phyloP scores from a whole-genome alignment of 2,329 filamentous ascomycete genomes.

The Parafenestella ontariensis region DNA sequence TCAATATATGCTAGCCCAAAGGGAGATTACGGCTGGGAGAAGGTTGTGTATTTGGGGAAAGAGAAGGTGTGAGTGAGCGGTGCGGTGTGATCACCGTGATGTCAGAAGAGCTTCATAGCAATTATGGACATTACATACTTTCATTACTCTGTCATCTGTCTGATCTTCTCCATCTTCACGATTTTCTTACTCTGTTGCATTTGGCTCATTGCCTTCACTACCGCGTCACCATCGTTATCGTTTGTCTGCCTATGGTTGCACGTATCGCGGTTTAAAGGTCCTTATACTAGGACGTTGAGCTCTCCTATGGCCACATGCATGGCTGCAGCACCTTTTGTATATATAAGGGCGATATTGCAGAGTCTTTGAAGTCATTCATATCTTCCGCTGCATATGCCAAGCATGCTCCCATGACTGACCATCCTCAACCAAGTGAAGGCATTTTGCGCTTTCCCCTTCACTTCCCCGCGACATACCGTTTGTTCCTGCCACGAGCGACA shows the following conservation, averaged over 20 bases:
- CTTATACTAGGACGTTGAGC: background rate
- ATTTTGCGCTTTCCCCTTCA: background rate
- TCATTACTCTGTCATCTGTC: background rate
- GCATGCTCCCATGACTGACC: background rate
- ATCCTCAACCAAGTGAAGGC: background rate
- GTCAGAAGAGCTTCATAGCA: background rate
- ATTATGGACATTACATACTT: background rate
- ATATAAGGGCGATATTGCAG: background rate
- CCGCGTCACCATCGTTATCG: background rate
- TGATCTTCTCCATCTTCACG: background rate
- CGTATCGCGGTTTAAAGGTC: background rate
- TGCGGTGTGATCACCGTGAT: background rate
- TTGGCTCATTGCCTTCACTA: background rate
- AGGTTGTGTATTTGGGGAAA: constrained; percentile 27
- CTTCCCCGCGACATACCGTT: background rate
- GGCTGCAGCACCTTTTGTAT: background rate
- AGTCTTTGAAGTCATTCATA: background rate
- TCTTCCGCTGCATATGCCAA: too few species aligned
- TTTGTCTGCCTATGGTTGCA: background rate
- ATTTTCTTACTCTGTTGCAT: background rate
- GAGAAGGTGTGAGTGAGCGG: background rate
- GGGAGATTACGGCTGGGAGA: constrained; percentile 16
- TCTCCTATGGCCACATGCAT: background rate
- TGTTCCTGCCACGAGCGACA: background rate
- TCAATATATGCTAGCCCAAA: constrained; percentile 15